Base-by-base conservation (phyloP, 2,329 filamentous ascomycete species). In the Raffaelea albimanens region DNA sequence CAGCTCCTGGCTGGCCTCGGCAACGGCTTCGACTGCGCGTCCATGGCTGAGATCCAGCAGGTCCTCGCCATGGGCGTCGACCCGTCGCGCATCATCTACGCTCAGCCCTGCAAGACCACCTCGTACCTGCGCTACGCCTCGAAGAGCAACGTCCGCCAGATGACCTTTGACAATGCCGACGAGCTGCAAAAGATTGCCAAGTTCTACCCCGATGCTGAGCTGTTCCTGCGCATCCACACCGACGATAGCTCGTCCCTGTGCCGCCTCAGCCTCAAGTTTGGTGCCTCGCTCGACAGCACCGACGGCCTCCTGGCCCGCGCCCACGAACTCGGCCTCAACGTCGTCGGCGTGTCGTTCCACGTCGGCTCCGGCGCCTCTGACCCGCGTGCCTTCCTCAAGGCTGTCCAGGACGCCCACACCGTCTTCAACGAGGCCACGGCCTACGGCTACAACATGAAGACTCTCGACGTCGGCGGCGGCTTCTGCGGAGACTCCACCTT, bases 21-120 rank as follows among this genome's bases (percentile, higher is more conserved):
- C 61, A 90, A 88, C 55, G 93, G 93, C 60, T 98, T 98, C 66
- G 93, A 98, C 69, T 98, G 93, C 68, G 93, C 93, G 54, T 97
- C 91, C 68, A 97, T 97, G 78, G 77, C 83, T 55, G 93, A 98
- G 71, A 96, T 98, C 58, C 90, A 98, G 66, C 82, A 90, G 66
- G 85, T 96, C 52, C 75, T 97, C 46, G 75, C 77, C 60, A 78
- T 90, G 64, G 90, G 89, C 58, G 77, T 95, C 56, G 83, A 87
- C 61, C 87, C 93, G 13, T 80, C 82, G 56, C 89, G 91, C 65
- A 94, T 98, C 73, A 96, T 98, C 70, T 98, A 97, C 63, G 93
- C 93, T 44, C 93, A 98, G 71, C 93, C 93, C 48, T 97, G 93
- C 85, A 98, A 98, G 82, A 98, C 93, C 60, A 95, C 93, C 72